Base-by-base conservation (phyloP, 768 basidiomycete genomes). In the Suillus weaverae region DNA sequence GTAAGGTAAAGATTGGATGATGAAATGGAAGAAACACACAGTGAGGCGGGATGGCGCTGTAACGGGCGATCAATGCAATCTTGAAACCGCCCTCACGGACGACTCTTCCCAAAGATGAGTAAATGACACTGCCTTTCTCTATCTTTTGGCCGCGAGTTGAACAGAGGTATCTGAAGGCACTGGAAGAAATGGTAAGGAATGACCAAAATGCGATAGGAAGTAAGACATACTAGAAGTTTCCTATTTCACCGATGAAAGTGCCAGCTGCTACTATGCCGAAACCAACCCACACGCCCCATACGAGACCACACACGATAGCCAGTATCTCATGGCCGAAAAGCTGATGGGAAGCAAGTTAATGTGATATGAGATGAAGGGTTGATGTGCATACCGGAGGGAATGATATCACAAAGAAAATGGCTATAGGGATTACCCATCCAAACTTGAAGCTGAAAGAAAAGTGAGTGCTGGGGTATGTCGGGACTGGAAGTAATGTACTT, bases 241-340 rank as follows among this genome's bases (percentile, higher is more conserved):
- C 94, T 18, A 94, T 78, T 81, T 96, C 94, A 44, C 93, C 95
- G 0, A 95, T 53, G 69, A 94, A 87, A 0, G 94, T 95, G 0
- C 93, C 92, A 8, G 88, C 91, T 3, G 85, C 85, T 20, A 93
- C 92, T 71, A 97, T 96, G 0, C 78, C 95, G 69, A 97, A 97
- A 3, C 95, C 95, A 30, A 83, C 71, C 83, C 95, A 89, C 2
- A 95, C 79, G 3, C 93, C 94, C 93, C 94, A 97, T 3, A 97
- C 92, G 39, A 97, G 75, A 20, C 95, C 95, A 70, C 93, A 94
- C 8, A 97, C 81, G 41, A 96, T 84, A 30, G 92, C 92, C 46
- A 97, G 82, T 63, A 97, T 91, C 81, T 97, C 95, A 67, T 97
- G 95, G 6, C 95, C 95, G 70, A 95, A 95, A 20, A 97, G 85